Evolutionary conservation across 1,284 basidiomycete genomes (phyloP), one percentile per base, ranked within the genome.

Genomic region (Boletus semigastroideus): DNA sequence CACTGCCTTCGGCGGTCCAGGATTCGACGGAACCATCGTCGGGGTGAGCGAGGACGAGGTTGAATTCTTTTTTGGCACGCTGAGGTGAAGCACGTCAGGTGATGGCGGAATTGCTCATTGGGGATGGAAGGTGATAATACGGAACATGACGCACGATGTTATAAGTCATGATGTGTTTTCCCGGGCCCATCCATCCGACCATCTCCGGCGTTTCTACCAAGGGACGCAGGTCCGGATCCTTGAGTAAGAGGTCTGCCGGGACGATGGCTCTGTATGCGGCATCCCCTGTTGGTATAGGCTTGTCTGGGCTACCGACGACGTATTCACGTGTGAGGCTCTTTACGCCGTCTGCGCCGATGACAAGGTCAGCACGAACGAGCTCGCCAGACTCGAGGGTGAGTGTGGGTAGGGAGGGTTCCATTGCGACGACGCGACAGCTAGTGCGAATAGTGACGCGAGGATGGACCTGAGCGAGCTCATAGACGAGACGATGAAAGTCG

Each of bases 291-390:
- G 55, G 61, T 42, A 64, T 65, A 0, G 78, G 70, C 12, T 63
- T 58, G 51, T 76, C 72, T 0, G 65, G 62, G 1, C 61, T 60
- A 0, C 78, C 76, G 9, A 76, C 71, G 22, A 82, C 73, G 16
- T 72, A 65, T 51, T 73, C 63, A 1, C 80, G 71, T 1, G 77
- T 66, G 14, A 68, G 58, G 51, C 74, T 77, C 60, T 78, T 76
- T 30, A 83, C 67, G 4, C 82, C 82, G 54, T 84, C 82, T 2
- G 79, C 79, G 14, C 79, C 80, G 12, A 84, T 67, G 48, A 82
- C 64, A 13, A 84, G 52, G 54, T 83, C 78, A 5, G 73, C 72
- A 6, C 56, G 56, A 36, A 82, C 56, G 14, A 73, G 62, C 55
- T 77, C 72, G 5, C 80, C 79, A 5, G 72, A 69, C 46, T 69